Base-by-base conservation (phyloP, 1,284 basidiomycete species). In the Porogramme epimiltina region DNA sequence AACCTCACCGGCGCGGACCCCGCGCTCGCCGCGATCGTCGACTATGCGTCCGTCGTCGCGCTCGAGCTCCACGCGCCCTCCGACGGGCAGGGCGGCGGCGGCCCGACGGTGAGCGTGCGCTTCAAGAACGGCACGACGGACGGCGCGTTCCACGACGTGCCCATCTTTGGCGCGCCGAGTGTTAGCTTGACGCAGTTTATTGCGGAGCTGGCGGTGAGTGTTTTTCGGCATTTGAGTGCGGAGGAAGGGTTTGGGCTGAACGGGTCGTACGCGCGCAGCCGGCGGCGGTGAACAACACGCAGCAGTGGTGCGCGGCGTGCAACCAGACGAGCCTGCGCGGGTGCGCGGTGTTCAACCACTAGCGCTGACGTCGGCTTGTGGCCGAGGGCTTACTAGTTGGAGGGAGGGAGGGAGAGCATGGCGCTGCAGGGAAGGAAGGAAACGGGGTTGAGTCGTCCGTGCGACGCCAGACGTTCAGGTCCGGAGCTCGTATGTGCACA, bases 41-140 rank as follows among this genome's bases (percentile, higher is more conserved):
- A 81, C 60, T 82, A 80, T 51, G 80, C 79, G 3, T 73, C 75
- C 0, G 71, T 69, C 2, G 60, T 73, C 26, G 70, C 77, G 6
- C 63, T 80, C 34, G 80, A 82, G 60, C 42, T 82, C 1, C 68
- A 69, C 25, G 47, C 28, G n/a, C n/a, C n/a, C n/a, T n/a, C n/a
- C n/a, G n/a, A 31, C 28, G 13, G 13, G 28, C 28, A 64, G 42
- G 55, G 60, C 10, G 25, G 45, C 11, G 38, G 63, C 45, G 25
- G 66, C 56, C 47, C 59, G 55, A 13, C 55, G 28, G 58, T 77
- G 26, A 66, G 69, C 15, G 26, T 79, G 51, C 74, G 73, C 55
- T 81, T 81, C 71, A 74, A 78, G 52, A 82, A 83, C 52, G 78
- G 79, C 4, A 73, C 76, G 0, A 54, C 64, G 1, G 67, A 71